Conservation (phyloP, 768 basidiomycete species). For the Hemileccinum impolitum region DNA sequence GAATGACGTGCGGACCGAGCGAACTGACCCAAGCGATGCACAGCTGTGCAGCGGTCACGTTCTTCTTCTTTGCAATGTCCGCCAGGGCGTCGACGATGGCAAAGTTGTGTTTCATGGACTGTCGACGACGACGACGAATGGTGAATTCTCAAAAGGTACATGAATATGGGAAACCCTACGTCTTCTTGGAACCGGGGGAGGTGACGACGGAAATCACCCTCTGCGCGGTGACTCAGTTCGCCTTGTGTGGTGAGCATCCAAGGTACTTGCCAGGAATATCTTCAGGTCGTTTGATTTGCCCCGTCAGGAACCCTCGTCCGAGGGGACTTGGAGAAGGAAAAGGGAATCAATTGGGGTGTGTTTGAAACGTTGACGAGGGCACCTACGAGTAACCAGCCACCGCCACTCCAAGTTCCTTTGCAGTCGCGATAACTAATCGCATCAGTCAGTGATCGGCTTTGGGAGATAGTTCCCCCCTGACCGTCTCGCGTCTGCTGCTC, state of each 20-base stretch:
- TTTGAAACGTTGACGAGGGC: slow-evolving; percentile 8
- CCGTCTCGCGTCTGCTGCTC: slow-evolving; percentile 48
- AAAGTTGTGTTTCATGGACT: slow-evolving; percentile 33
- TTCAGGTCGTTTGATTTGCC: slow-evolving; percentile 39
- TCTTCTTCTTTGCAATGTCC: slow-evolving; percentile 41
- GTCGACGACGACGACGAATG: slow-evolving; percentile 37
- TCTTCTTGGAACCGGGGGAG: slow-evolving; percentile 47
- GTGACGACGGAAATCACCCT: slow-evolving; percentile 38
- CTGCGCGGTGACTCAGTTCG: slow-evolving; percentile 16
- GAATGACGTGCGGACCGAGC: slow-evolving; percentile 43
- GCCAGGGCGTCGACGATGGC: slow-evolving; percentile 42
- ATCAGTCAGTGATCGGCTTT: too few relatives aligned
- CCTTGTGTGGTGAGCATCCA: background rate
- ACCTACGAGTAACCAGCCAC: slow-evolving; percentile 50
- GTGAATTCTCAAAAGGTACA: slow-evolving; percentile 36
- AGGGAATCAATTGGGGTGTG: too few relatives aligned
- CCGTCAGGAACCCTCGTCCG: slow-evolving; percentile 53
- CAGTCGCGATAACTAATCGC: slow-evolving; percentile 45
- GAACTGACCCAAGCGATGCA: slow-evolving; percentile 44
- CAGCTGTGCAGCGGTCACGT: slow-evolving; percentile 39
- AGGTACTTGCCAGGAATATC: slow-evolving; percentile 32
- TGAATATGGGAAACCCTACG: slow-evolving; percentile 3
- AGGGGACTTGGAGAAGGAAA: slow-evolving; percentile 41
- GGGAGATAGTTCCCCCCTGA: background rate
- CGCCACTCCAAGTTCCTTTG: slow-evolving; percentile 52